Evolutionary conservation across 2,329 filamentous ascomycete species (phyloP), one percentile per base, ranked within the genome.

Genomic region (Ramichloridium luteum): DNA sequence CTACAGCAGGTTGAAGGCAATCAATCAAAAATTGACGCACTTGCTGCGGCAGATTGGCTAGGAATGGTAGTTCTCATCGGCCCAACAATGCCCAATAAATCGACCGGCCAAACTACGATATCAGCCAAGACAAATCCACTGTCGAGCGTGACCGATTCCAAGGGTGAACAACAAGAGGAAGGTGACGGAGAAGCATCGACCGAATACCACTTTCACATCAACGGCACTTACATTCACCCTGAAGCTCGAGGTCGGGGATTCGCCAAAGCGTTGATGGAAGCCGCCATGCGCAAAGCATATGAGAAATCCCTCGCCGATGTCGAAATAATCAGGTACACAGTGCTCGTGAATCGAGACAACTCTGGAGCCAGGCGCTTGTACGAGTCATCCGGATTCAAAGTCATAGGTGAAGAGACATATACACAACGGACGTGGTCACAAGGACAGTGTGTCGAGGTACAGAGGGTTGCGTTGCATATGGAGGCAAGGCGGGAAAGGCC

Each of bases 161-260:
- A n/a, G n/a, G n/a, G n/a, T n/a, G n/a, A n/a, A n/a, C n/a, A n/a
- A n/a, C n/a, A n/a, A n/a, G n/a, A n/a, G n/a, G n/a, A n/a, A n/a
- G n/a, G n/a, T n/a, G n/a, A n/a, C n/a, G n/a, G n/a, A n/a, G n/a
- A 4, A 4, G 11, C 13, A 25, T 22, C 11, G n/a, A 27, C n/a
- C 4, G 18, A 16, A 14, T 15, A 34, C 12, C 39, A 41, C 30
- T 47, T 46, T 39, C 42, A 49, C 23, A 39, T 54, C 3, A 50
- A 44, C 30, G 51, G 43, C 17, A 43, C 49, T 17, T 56, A 52
- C 32, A 49, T 56, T 5, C 30, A 44, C 5, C 41, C 47, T 6
- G 29, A 30, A n/a, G 44, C 43, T 6, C 37, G 52, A 22, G 32
- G 45, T 3, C 16, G 12, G n/a, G 53, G 53, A 8, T 16, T 56